phyloP scores from a whole-genome alignment of 345 rosid species.

The Populus deltoides region DNA sequence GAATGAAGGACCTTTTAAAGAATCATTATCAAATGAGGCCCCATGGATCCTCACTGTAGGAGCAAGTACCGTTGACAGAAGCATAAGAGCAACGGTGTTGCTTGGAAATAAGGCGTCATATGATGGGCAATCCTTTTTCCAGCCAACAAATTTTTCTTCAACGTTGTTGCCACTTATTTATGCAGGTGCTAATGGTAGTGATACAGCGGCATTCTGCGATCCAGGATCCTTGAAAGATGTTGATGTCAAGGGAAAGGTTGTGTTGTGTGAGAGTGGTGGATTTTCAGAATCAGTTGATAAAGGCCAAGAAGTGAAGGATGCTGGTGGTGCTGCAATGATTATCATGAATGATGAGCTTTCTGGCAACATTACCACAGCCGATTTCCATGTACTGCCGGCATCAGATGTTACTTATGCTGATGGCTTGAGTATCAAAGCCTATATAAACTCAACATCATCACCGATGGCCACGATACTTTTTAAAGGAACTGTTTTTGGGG shows the following conservation, averaged over 20 bases:
- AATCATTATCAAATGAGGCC: conserved; percentile 24
- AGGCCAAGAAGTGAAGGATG: conserved; percentile 17
- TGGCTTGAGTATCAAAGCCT: conserved; percentile 8
- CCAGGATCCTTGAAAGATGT: conserved; percentile 4
- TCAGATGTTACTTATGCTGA: conserved; percentile 10
- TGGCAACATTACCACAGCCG: not conserved
- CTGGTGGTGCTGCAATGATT: conserved; percentile 20
- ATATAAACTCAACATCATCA: not conserved
- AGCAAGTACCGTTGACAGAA: conserved; percentile 37
- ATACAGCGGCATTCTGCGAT: not conserved
- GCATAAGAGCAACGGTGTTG: conserved; percentile 24
- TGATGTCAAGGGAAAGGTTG: conserved; percentile 6
- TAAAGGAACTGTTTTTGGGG: conserved; percentile 9
- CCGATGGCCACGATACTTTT: conserved; percentile 7
- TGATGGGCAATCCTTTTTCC: conserved; percentile 12
- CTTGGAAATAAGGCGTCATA: conserved; percentile 24
- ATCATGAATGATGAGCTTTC: not conserved
- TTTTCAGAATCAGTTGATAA: not conserved
- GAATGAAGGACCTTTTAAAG: conserved; percentile 29
- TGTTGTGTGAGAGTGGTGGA: conserved; percentile 10
- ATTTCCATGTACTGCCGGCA: conserved; percentile 11
- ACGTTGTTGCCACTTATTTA: conserved; percentile 10
- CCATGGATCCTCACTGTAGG: conserved; percentile 45
- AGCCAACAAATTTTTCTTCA: not conserved
- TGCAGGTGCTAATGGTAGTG: not conserved